These are phyloP conservation scores for Aspergillus coremiiformis DNA, from an alignment of 495 filamentous ascomycete genomes.

Conservation along the genomic window DNA sequence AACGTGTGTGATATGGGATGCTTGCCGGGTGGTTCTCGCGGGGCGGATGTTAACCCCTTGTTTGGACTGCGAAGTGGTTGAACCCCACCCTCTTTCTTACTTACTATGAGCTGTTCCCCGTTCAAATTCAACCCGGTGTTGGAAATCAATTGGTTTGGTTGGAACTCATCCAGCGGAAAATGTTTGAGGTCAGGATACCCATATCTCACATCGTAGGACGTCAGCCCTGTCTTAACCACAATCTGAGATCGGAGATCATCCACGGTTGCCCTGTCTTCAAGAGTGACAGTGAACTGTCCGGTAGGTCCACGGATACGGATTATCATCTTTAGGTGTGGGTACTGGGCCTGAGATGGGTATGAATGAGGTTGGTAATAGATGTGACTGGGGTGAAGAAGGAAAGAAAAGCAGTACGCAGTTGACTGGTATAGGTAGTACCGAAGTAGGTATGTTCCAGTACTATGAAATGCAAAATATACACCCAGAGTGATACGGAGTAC, in stretches of 20 bases:
- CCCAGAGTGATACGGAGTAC: no score
- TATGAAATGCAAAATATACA: no score
- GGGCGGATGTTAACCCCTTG: constrained; percentile 14
- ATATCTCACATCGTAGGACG: constrained; percentile 68
- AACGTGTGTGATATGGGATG: constrained; percentile 15
- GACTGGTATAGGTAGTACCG: neutral
- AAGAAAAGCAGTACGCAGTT: neutral
- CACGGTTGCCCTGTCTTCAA: constrained; percentile 60
- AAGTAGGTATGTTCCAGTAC: no score
- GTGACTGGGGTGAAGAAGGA: neutral
- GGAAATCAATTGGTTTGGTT: constrained; percentile 38
- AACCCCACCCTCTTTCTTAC: constrained; percentile 31
- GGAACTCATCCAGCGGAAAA: constrained; percentile 50
- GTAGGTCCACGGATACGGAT: constrained; percentile 56
- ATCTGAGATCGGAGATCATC: constrained; percentile 53
- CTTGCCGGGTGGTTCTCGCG: constrained; percentile 13
- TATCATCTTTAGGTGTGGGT: constrained; percentile 39
- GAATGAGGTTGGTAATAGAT: neutral
- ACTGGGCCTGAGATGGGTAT: neutral
- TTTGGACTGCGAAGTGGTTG: constrained; percentile 13
- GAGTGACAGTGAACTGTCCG: constrained; percentile 53
- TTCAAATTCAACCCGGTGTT: constrained; percentile 62
- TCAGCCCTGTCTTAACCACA: constrained; percentile 43
- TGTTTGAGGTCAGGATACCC: constrained; percentile 71
- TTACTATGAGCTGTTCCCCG: constrained; percentile 75